A percentile compares a stretch with the other conserved stretches of the same genome.
Conservation (phyloP, 805 yeast species). For the Sporopachydermia quercuum region DNA sequence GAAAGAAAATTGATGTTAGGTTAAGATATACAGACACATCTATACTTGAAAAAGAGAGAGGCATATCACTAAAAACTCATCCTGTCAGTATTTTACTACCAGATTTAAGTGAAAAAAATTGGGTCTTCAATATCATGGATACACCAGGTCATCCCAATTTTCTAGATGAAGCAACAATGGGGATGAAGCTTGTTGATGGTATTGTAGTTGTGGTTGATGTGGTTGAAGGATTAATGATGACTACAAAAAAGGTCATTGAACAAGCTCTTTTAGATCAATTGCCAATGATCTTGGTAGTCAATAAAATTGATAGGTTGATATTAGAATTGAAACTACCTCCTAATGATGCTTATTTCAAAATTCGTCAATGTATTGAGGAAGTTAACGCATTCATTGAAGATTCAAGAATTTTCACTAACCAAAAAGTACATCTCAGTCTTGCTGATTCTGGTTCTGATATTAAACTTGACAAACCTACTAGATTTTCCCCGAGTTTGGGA, state of each 20-base stretch:
- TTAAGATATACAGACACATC: conserved; percentile 60
- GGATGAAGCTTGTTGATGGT: conserved; percentile 48
- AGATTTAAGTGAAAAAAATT: conserved; percentile 37
- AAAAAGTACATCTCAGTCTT: conserved; percentile 4
- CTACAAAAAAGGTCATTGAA: conserved; percentile 33
- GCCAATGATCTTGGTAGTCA: conserved; percentile 47
- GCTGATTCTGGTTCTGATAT: conserved; percentile 5
- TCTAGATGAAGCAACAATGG: conserved; percentile 52
- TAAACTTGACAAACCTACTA: conserved; percentile 5
- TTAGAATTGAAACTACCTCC: conserved; percentile 69
- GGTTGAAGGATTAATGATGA: conserved; percentile 65
- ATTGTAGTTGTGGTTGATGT: conserved; percentile 64
- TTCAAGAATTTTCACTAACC: conserved; percentile 15
- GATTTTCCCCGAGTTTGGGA: conserved; percentile 42
- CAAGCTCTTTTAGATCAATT: conserved; percentile 35
- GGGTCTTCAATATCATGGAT: conserved; percentile 53
- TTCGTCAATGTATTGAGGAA: conserved; percentile 43
- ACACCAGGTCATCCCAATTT: conserved; percentile 90
- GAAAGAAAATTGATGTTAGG: conserved; percentile 26
- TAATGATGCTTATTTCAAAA: conserved; percentile 53
- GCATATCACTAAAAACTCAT: conserved; percentile 47
- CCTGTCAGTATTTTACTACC: conserved; percentile 48
- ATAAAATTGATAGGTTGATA: conserved; percentile 76
- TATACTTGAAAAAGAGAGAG: conserved; percentile 53
- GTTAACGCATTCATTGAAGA: conserved; percentile 39